These are phyloP conservation scores for Ganoderma lucidum DNA, from an alignment of 1,284 basidiomycete species.

Conservation along the genomic window DNA sequence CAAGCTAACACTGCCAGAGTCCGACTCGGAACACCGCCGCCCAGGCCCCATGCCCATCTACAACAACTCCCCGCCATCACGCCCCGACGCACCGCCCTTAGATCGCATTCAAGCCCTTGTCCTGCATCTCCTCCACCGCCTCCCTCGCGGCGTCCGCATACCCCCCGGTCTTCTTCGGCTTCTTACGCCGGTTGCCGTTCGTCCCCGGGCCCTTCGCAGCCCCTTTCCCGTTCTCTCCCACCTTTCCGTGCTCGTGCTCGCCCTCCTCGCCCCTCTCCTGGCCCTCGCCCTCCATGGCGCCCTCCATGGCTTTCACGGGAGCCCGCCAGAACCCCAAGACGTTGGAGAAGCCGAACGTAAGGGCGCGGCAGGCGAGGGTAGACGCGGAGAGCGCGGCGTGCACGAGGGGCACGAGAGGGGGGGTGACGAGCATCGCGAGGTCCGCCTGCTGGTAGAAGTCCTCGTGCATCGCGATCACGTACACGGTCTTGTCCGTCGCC, in stretches of 20 bases:
- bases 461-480: slow-evolving; percentile 63
- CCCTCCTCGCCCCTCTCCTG: neutral
- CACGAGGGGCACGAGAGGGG: slow-evolving; percentile 56
- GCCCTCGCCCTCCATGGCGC: neutral
- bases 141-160: slow-evolving; percentile 1
- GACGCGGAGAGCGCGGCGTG: slow-evolving; percentile 42
- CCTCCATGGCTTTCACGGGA: too few relatives aligned
- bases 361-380: slow-evolving; percentile 3
- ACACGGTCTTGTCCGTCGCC: slow-evolving; percentile 42
- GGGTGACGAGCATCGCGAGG: slow-evolving; percentile 55
- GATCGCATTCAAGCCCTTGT: slow-evolving; percentile 4
- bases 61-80: neutral
- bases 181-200: slow-evolving; percentile 1
- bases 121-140: slow-evolving; percentile 6
- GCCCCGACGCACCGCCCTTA: neutral
- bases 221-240: neutral
- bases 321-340: neutral
- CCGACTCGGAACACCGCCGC: neutral
- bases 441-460: slow-evolving; percentile 72
- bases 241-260: neutral
- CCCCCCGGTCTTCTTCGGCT: neutral
- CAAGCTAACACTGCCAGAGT: neutral
- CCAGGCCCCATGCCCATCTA: neutral
- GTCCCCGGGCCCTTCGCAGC: neutral
- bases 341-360: slow-evolving; percentile 2